These are phyloP conservation scores for Nematocida ausubeli DNA, from an alignment of 371 early-diverging fungal genomes.

Conservation along the genomic window DNA sequence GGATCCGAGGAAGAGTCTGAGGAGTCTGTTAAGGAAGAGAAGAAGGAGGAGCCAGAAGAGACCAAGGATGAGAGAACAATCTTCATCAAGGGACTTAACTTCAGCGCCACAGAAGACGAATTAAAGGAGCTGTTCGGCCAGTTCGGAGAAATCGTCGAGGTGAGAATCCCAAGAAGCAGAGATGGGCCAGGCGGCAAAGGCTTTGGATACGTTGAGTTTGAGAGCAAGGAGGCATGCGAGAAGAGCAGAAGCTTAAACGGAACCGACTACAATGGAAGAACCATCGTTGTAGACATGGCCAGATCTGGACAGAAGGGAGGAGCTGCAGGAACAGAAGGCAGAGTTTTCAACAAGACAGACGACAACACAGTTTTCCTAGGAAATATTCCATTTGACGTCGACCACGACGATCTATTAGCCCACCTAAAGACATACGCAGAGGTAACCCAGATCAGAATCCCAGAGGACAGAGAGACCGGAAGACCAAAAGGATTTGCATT, in stretches of 20 bases:
- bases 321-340: not conserved
- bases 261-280: constrained; percentile 52
- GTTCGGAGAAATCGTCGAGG: constrained; percentile 61
- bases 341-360: constrained; percentile 1
- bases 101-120: constrained; percentile 58
- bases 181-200: constrained; percentile 64
- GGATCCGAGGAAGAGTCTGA: constrained; percentile 27
- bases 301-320: constrained; percentile 9
- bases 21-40: constrained; percentile 1
- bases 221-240: constrained; percentile 57
- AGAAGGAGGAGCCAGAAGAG: constrained; percentile 49
- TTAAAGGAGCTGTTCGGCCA: constrained; percentile 64
- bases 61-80: constrained; percentile 58
- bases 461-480: constrained; percentile 70
- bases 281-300: constrained; percentile 37
- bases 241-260: constrained; percentile 59
- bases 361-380: constrained; percentile 63
- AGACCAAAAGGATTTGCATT: constrained; percentile 85
- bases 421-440: constrained; percentile 61
- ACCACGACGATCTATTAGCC: constrained; percentile 56
- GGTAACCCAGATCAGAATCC: constrained; percentile 62
- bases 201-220: constrained; percentile 68
- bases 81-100: constrained; percentile 67
- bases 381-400: constrained; percentile 61
- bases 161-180: constrained; percentile 62